Evolutionary conservation across 2,329 filamentous ascomycete species (phyloP), one percentile per base, ranked within the genome.

Genomic region (Dactylellina parvicollis): DNA sequence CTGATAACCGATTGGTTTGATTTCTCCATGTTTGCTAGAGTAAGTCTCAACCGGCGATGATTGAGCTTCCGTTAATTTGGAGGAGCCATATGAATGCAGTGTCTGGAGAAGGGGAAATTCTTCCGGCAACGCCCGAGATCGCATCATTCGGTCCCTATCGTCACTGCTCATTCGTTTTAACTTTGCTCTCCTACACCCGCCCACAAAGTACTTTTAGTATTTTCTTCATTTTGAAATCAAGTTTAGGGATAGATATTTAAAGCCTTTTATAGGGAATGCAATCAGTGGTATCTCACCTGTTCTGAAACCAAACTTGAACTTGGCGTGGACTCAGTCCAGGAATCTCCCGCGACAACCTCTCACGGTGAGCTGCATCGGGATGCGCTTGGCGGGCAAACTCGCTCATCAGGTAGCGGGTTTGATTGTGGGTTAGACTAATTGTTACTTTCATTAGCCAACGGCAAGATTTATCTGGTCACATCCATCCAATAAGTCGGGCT

Each of bases 261-360:
- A n/a, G n/a, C n/a, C n/a, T n/a, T n/a, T n/a, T n/a, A n/a, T n/a
- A n/a, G n/a, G n/a, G n/a, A n/a, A n/a, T n/a, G n/a, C n/a, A n/a
- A n/a, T n/a, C n/a, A n/a, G n/a, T n/a, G n/a, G n/a, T n/a, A n/a
- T n/a, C 61, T 77, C 86, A 96, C 93, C 93, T 88, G 82, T 98
- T 98, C 81, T 98, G 93, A 82, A 98, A 98, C 94, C 93, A 98
- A 54, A 98, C 93, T 81, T 98, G 93, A 22, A 98, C 94, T 80
- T 98, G 93, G 74, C 93, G 88, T 36, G 93, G 92, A 78, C 91
- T 96, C 52, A 98, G 82, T 0, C 93, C 94, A 30, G 94, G 93
- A 47, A 98, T 97, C 80, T 97, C 92, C 75, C 90, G 85, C 2
- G 93, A 94, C 36, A 98, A 84, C 49, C 92, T 86, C 80, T 96